Base-by-base conservation (phyloP, 176 grass and related monocot species). In the Secale cereale region DNA sequence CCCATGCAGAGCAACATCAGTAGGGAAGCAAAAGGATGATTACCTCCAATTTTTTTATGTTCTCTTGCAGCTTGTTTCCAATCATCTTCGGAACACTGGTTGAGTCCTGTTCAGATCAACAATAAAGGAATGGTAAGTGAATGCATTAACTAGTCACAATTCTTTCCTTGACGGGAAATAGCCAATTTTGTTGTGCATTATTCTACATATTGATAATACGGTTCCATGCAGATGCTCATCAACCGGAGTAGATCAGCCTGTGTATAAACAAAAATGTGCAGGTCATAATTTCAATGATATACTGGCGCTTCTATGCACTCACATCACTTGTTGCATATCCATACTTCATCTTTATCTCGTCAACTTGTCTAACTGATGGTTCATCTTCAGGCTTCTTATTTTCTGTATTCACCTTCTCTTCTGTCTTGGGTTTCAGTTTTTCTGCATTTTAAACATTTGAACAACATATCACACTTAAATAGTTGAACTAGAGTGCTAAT, bases 281-380 rank as follows among this genome's bases (percentile, higher is more conserved):
- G 56, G 61, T 71, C 64, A 69, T 86, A 26, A 59, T 13, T 59
- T 75, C 6, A 1, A 52, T 52, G 39, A 45, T 59, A 37, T 77
- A 78, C 31, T 78, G 35, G 13, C 63, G 5, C 43, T 68, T 81
- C 25, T 62, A 46, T 64, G 37, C 30, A 90, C 95, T 93, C 83
- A 99, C 97, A 76, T 91, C 89, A 79, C 71, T 99, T 81, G 70
- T 76, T 19, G 93, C 67, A 85, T 94, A 99, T 79, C 97, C 91
- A 70, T 99, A 99, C 76, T 99, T 96, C 75, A 90, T 91, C 81
- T 96, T 99, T 89, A 99, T 96, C 83, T 94, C 91, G 85, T 99
- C 90, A 13, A 99, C 88, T 54, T 91, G 85, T 74, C 82, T 94
- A 37, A 68, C 20, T 32, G 82, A 40, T 73, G 74, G 62, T 78